These are phyloP conservation scores for Citrullus mucosospermus DNA, from an alignment of 306 rosid genomes.

Conservation along the genomic window DNA sequence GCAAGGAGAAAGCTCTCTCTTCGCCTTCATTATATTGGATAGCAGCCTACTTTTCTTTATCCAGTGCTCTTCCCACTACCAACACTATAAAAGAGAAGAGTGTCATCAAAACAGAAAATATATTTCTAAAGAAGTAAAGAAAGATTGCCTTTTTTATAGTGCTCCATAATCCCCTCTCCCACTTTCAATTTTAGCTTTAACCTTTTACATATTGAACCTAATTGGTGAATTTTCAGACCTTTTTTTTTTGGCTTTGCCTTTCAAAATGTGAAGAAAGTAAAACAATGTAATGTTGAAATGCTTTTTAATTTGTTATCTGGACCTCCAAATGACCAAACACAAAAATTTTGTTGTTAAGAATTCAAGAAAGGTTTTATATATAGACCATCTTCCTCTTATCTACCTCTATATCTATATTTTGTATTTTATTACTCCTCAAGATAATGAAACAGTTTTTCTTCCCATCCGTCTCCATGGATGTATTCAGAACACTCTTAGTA, in stretches of 20 bases:
- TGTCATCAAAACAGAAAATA: background rate
- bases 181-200: background rate
- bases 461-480: too few species aligned
- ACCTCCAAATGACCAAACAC: too few species aligned
- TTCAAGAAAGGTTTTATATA: too few species aligned
- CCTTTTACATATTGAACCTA: background rate
- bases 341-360: too few species aligned
- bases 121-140: background rate
- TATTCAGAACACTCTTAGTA: too few species aligned
- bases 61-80: slow-evolving; percentile 5
- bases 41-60: background rate
- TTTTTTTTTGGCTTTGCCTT: background rate
- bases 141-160: background rate
- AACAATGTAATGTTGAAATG: too few species aligned
- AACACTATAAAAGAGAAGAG: background rate
- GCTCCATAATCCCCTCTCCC: slow-evolving; percentile 1
- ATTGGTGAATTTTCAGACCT: background rate
- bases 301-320: too few species aligned
- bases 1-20: background rate
- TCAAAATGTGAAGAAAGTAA: background rate
- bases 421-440: too few species aligned
- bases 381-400: too few species aligned
- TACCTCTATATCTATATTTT: too few species aligned
- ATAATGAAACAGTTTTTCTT: too few species aligned
- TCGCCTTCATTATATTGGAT: background rate